phyloP scores from a whole-genome alignment of 2,329 filamentous ascomycete species.

The Fonsecaea pedrosoi region DNA sequence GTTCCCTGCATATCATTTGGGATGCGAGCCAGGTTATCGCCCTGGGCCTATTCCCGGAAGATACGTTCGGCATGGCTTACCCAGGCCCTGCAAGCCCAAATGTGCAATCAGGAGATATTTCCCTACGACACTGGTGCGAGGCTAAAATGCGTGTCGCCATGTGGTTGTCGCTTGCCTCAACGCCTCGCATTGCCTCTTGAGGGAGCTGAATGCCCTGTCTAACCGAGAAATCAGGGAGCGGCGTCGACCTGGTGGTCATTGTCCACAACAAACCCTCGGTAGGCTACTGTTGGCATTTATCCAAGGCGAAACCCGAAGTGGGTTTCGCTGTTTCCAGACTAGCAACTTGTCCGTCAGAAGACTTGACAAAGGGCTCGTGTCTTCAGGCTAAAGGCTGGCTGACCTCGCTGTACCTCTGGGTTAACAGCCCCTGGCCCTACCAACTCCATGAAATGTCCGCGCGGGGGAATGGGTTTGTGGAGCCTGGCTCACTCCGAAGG shows the following conservation, averaged over 20 bases:
- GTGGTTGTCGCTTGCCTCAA: background rate
- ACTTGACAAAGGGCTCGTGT: background rate
- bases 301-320: background rate
- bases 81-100: background rate
- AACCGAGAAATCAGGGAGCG: background rate
- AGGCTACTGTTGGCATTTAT: background rate
- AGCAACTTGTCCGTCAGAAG: background rate
- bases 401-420: background rate
- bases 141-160: background rate
- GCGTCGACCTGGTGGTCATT: background rate
- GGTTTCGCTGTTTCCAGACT: background rate
- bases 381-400: slow-evolving; percentile 4
- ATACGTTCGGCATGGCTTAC: background rate
- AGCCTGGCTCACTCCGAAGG: background rate
- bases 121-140: background rate
- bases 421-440: background rate
- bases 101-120: background rate
- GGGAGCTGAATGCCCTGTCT: background rate
- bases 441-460: background rate
- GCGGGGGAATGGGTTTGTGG: background rate
- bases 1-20: background rate
- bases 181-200: background rate
- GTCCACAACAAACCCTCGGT: background rate
- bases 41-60: background rate
- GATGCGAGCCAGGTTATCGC: background rate